phyloP scores from a whole-genome alignment of 2,329 filamentous ascomycete species.

The Botrytis porri region DNA sequence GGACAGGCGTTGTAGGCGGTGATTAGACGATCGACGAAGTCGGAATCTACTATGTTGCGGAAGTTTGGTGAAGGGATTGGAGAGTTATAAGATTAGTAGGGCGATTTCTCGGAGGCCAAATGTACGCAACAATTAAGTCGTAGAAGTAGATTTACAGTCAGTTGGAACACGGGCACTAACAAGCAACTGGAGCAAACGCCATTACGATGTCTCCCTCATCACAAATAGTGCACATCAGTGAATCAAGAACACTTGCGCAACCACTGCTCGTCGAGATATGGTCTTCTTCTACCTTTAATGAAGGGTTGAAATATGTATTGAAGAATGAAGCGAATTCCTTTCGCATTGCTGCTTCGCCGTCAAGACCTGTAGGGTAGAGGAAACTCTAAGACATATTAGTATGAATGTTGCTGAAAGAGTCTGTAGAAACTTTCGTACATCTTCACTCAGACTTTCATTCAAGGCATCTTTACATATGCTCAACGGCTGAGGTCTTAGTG shows the following conservation, averaged over 20 bases:
- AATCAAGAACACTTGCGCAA: not conserved
- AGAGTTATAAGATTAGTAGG: not conserved
- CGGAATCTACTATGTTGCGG: not conserved
- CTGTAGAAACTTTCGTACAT: not conserved
- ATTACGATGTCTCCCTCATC: constrained; percentile 1
- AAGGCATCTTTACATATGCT: no score
- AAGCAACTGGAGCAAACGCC: not conserved
- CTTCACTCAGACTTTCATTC: no score
- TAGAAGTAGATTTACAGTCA: not conserved
- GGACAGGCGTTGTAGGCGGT: no score
- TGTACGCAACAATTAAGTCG: not conserved
- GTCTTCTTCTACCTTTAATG: not conserved
- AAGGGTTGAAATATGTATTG: no score
- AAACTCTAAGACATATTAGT: no score
- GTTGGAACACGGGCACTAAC: not conserved
- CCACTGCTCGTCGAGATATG: not conserved
- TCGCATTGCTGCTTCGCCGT: no score
- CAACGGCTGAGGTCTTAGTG: not conserved
- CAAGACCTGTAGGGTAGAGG: no score
- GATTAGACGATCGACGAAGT: not conserved
- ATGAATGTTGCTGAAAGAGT: not conserved
- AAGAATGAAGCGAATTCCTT: no score
- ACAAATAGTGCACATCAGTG: not conserved
- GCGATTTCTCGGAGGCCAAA: not conserved
- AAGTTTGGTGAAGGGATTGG: not conserved